Conservation (phyloP, 495 filamentous ascomycete species). For the Tuber indicum region DNA sequence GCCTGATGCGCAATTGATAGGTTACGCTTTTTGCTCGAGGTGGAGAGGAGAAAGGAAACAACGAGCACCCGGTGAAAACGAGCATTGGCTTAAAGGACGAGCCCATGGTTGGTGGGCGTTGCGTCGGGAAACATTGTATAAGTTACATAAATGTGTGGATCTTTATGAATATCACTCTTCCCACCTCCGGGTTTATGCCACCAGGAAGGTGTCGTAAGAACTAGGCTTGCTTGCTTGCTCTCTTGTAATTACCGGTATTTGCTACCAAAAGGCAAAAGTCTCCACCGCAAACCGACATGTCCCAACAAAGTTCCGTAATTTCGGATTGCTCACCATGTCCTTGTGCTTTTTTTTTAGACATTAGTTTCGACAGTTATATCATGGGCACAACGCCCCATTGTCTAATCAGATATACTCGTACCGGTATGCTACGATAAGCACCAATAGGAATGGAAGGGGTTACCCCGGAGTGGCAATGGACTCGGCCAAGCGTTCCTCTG, state of each 20-base stretch:
- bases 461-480: constrained; percentile 15
- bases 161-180: not conserved
- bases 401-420: not conserved
- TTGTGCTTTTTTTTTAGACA: not conserved
- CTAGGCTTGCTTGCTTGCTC: not conserved
- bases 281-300: not conserved
- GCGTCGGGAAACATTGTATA: not conserved
- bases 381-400: not conserved
- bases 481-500: not conserved
- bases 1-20: constrained; percentile 26
- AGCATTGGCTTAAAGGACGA: not conserved
- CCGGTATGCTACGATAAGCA: constrained; percentile 8
- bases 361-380: not conserved
- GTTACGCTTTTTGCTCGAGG: not conserved
- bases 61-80: not conserved
- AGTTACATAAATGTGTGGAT: not conserved
- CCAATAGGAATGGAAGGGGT: constrained; percentile 28
- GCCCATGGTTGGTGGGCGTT: not conserved
- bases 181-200: not conserved
- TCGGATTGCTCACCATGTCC: not conserved
- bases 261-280: not conserved
- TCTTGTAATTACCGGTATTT: not conserved
- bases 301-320: not conserved
- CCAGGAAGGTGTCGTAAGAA: not conserved
- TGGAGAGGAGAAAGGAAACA: not conserved